Conservation (phyloP, 768 basidiomycete genomes). For the Boletus coccyginus region DNA sequence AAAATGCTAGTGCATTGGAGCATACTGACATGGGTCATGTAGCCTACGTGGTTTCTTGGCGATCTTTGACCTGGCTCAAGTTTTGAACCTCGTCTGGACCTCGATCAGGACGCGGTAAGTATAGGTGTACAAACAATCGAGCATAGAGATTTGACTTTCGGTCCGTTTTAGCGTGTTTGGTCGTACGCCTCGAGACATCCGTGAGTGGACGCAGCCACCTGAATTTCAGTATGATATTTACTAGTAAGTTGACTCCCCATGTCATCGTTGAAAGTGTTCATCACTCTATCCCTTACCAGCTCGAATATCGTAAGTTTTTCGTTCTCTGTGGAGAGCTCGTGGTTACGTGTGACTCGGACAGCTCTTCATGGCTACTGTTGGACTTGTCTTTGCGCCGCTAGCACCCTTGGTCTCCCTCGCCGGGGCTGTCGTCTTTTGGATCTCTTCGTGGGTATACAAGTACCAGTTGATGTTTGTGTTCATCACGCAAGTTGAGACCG, state of each 20-base stretch:
- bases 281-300: conserved; percentile 26
- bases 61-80: conserved; percentile 93
- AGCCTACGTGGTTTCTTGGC: conserved; percentile 93
- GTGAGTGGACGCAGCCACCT: conserved; percentile 87
- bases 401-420: conserved; percentile 88
- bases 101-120: conserved; percentile 79
- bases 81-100: conserved; percentile 84
- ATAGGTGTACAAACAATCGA: neutral
- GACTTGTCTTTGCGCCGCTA: conserved; percentile 89
- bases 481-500: conserved; percentile 85
- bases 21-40: conserved; percentile 8
- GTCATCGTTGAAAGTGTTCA: neutral
- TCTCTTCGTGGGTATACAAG: conserved; percentile 86
- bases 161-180: conserved; percentile 60
- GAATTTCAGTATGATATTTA: conserved; percentile 87
- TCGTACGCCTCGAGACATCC: conserved; percentile 84
- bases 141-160: neutral
- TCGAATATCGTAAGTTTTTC: conserved; percentile 52
- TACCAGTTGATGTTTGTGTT: conserved; percentile 97
- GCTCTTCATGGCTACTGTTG: conserved; percentile 93
- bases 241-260: conserved; percentile 52
- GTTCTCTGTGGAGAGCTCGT: neutral
- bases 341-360: conserved; percentile 26
- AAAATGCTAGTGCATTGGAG: neutral
- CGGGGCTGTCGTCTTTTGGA: conserved; percentile 84